Conservation (phyloP, 2,329 filamentous ascomycete species). For the Fusarium sp. region DNA sequence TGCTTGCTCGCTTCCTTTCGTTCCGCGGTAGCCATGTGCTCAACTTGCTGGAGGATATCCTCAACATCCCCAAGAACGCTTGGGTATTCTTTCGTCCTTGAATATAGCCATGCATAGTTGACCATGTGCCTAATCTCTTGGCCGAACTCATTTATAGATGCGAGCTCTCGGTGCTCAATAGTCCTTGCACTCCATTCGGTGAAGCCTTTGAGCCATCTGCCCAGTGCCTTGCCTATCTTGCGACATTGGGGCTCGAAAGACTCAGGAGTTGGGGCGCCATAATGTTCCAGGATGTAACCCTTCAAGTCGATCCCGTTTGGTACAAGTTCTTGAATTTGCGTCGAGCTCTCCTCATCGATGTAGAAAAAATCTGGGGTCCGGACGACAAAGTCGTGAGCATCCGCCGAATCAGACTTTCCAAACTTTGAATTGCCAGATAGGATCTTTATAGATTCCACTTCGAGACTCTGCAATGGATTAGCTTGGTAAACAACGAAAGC, state of each 20-base stretch:
- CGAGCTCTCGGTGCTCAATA: constrained; percentile 1
- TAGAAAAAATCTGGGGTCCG: constrained; percentile 7
- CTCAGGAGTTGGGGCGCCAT: neutral
- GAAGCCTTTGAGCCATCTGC: constrained; percentile 16
- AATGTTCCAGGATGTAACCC: constrained; percentile 5
- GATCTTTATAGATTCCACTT: constrained; percentile 5
- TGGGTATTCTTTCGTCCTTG: constrained; percentile 4
- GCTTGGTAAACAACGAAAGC: neutral
- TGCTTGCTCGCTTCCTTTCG: constrained; percentile 2
- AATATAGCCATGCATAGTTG: constrained; percentile 7
- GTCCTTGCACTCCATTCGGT: neutral
- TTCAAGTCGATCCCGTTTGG: constrained; percentile 9
- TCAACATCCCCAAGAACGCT: constrained; percentile 4
- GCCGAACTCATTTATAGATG: neutral
- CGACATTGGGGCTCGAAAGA: neutral
- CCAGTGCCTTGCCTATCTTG: constrained; percentile 14
- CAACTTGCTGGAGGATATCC: constrained; percentile 5
- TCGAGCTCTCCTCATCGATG: neutral
- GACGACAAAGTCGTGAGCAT: neutral
- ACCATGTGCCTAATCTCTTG: constrained; percentile 13
- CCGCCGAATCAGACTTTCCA: neutral
- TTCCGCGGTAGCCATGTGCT: constrained; percentile 11
- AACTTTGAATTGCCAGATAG: neutral
- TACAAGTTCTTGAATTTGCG: constrained; percentile 3
- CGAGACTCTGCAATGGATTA: neutral